These are phyloP conservation scores for Neopestalotiopsis rosae DNA, from an alignment of 2,329 filamentous ascomycete genomes.

Conservation along the genomic window DNA sequence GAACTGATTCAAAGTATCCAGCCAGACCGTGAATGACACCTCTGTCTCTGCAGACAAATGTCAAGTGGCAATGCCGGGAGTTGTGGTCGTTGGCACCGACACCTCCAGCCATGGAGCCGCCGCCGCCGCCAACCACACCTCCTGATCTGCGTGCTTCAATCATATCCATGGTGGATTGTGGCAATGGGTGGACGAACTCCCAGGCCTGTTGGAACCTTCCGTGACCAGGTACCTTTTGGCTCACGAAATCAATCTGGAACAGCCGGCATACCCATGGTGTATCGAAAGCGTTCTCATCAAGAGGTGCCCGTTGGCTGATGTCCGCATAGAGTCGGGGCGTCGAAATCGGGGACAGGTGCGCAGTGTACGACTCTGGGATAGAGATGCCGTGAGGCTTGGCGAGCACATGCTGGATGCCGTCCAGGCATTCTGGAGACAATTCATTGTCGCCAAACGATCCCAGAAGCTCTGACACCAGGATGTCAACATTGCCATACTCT, in stretches of 20 bases:
- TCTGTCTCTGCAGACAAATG: constrained; percentile 77
- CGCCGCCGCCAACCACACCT: constrained; percentile 69
- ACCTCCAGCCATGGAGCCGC: constrained; percentile 75
- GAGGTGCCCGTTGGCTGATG: constrained; percentile 64
- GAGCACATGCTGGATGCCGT: constrained; percentile 93
- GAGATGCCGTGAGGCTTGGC: constrained; percentile 81
- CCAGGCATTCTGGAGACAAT: constrained; percentile 92
- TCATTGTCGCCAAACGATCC: constrained; percentile 98
- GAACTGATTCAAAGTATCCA: constrained; percentile 95
- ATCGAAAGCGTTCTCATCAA: constrained; percentile 77
- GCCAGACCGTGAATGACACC: constrained; percentile 90
- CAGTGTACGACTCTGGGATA: constrained; percentile 91
- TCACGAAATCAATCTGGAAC: constrained; percentile 86
- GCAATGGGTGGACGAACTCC: constrained; percentile 81
- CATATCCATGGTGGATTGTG: constrained; percentile 59
- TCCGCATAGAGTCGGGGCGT: constrained; percentile 87
- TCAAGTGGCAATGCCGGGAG: constrained; percentile 76
- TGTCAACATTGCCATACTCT: constrained; percentile 76
- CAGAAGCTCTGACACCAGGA: constrained; percentile 90
- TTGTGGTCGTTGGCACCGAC: constrained; percentile 93
- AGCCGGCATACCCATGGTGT: constrained; percentile 96
- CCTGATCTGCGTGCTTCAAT: constrained; percentile 64
- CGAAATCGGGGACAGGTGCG: constrained; percentile 89
- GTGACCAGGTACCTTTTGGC: constrained; percentile 63
- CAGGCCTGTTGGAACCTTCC: constrained; percentile 76